Evolutionary conservation across 176 grass and related monocot genomes (phyloP), one percentile per base, ranked within the genome.

Genomic region (Rhipidocladum racemiflorum): DNA sequence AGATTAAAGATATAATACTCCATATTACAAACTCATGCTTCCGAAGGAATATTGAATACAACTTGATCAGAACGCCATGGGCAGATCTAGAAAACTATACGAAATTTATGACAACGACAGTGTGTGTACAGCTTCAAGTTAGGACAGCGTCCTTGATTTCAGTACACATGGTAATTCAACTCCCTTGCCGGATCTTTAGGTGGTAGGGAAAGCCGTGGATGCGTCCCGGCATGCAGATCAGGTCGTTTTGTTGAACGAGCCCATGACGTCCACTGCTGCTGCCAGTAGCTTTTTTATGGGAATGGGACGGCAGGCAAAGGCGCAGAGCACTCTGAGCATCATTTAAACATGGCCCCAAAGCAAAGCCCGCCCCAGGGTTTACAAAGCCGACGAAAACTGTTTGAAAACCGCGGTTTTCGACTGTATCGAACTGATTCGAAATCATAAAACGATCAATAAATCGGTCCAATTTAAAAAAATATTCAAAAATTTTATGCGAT

Each of bases 311-410:
- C 63, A 21, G 5, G 25, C 65, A n/a, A n/a, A n/a, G n/a, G n/a
- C n/a, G n/a, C n/a, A 38, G 23, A 34, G 29, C 54, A 44, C 54
- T 79, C 55, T 55, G 16, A 25, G 76, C 71, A 74, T 66, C 67
- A 79, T 84, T 65, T 57, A 83, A 78, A 88, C 79, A 44, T 77
- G 73, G 86, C 83, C 65, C 79, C 60, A 38, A 54, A 53, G 10
- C 10, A 29, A 17, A 6, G 61, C 27, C 75, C 17, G 10, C 20
- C 20, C 20, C n/a, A n/a, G n/a, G n/a, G n/a, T n/a, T n/a, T n/a
- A n/a, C n/a, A n/a, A n/a, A n/a, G n/a, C n/a, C n/a, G n/a, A n/a
- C n/a, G n/a, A n/a, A n/a, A n/a, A n/a, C n/a, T n/a, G n/a, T n/a
- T n/a, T n/a, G n/a, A n/a, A n/a, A n/a, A n/a, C n/a, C n/a, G n/a